Conservation (phyloP, 805 yeast genomes). For the Schizosaccharomyces lindneri region DNA sequence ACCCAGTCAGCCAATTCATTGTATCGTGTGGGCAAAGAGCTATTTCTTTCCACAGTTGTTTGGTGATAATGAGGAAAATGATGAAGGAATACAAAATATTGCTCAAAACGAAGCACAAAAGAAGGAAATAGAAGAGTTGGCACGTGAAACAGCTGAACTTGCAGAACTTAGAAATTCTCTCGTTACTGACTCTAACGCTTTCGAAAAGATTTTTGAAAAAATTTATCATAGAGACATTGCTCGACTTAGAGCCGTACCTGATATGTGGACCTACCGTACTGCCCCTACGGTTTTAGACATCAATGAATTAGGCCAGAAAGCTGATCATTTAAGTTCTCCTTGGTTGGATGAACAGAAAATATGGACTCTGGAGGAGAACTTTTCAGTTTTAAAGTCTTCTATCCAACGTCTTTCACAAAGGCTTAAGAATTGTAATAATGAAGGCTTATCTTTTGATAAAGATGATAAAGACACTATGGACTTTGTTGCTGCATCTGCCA, state of each 20-base stretch:
- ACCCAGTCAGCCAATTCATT: slow-evolving; percentile 87
- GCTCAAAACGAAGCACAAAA: slow-evolving; percentile 11
- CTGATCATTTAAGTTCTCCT: slow-evolving; percentile 8
- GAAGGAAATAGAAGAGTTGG: slow-evolving; percentile 15
- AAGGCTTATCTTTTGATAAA: slow-evolving; percentile 40
- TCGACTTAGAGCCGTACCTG: slow-evolving; percentile 41
- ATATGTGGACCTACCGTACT: slow-evolving; percentile 50
- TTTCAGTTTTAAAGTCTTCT: slow-evolving; percentile 30
- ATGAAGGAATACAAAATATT: slow-evolving; percentile 29
- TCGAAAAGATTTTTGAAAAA: slow-evolving; percentile 13
- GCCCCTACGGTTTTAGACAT: slow-evolving; percentile 41
- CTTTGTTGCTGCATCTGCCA: slow-evolving; percentile 71
- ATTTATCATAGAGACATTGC: slow-evolving; percentile 58
- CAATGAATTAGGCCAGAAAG: slow-evolving; percentile 7
- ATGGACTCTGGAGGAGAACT: slow-evolving; percentile 42
- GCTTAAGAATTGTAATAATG: slow-evolving; percentile 6
- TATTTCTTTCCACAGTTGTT: slow-evolving; percentile 65
- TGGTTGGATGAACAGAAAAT: slow-evolving; percentile 19
- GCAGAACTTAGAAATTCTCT: slow-evolving; percentile 12
- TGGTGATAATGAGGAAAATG: slow-evolving; percentile 20
- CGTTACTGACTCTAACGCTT: slow-evolving; percentile 15
- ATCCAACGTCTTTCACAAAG: slow-evolving; percentile 28
- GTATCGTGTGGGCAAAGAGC: slow-evolving; percentile 92
- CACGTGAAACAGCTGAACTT: slow-evolving; percentile 16
- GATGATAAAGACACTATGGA: slow-evolving; percentile 80